Evolutionary conservation across 345 rosid species (phyloP).

Genomic region (Linum tenue): DNA sequence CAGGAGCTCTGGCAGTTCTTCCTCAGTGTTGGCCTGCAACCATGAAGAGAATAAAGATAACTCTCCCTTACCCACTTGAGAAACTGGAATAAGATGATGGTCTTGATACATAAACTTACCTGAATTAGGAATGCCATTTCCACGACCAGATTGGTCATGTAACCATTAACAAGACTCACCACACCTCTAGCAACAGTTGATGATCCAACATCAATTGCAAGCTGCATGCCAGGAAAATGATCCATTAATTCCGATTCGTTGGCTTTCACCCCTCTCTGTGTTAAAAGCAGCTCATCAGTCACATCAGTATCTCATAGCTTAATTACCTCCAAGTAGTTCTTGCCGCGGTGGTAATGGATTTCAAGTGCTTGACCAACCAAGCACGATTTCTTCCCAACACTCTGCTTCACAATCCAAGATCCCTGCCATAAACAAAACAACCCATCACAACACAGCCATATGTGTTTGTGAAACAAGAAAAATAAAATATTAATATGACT

Average conservation of each 20-base stretch:
- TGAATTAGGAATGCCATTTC: constrained; percentile 94
- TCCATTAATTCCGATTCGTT: neutral
- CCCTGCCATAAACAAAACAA: constrained; percentile 37
- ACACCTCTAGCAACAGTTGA: constrained; percentile 89
- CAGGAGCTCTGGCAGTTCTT: constrained; percentile 80
- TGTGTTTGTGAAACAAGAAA: no score
- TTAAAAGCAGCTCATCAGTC: neutral
- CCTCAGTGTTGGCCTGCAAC: constrained; percentile 67
- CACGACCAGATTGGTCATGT: constrained; percentile 66
- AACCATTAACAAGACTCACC: constrained; percentile 69
- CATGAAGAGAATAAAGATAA: neutral
- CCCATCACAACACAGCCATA: neutral
- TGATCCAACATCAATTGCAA: constrained; percentile 76
- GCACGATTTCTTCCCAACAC: constrained; percentile 88
- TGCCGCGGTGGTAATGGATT: constrained; percentile 52
- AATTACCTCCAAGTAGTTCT: constrained; percentile 76
- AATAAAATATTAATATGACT: neutral
- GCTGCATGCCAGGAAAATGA: constrained; percentile 27
- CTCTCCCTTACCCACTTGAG: no score
- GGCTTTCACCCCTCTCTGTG: neutral
- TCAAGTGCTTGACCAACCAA: constrained; percentile 74
- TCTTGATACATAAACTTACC: constrained; percentile 23
- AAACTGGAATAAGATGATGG: no score
- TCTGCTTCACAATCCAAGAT: constrained; percentile 93
- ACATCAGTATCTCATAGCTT: neutral